These are phyloP conservation scores for Malbranchea zuffiana DNA, from an alignment of 2,329 filamentous ascomycete species.

Conservation along the genomic window DNA sequence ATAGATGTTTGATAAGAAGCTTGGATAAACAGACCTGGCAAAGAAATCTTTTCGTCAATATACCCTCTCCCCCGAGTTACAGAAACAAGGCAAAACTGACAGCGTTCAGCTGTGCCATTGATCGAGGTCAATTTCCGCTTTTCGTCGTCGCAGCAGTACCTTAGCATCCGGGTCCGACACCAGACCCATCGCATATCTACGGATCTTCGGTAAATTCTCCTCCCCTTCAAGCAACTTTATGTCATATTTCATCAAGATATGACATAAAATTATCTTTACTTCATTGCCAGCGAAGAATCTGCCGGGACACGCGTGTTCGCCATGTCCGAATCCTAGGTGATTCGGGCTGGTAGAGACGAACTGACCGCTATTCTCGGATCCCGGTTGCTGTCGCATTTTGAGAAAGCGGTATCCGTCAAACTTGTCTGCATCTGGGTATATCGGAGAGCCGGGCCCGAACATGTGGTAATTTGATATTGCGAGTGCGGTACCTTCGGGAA, in stretches of 20 bases:
- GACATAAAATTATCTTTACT: conserved; percentile 25
- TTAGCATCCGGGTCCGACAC: neutral
- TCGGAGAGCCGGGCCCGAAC: conserved; percentile 11
- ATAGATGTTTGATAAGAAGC: too few relatives aligned
- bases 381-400: conserved; percentile 9
- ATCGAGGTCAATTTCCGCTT: neutral
- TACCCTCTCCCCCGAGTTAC: too few relatives aligned
- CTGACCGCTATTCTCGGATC: conserved; percentile 10
- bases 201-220: conserved; percentile 8
- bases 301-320: conserved; percentile 26
- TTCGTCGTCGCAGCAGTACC: neutral
- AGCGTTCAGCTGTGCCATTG: neutral
- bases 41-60: too few relatives aligned
- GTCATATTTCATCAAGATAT: conserved; percentile 27
- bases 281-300: conserved; percentile 27
- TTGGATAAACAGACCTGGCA: too few relatives aligned
- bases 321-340: conserved; percentile 22
- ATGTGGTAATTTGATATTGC: conserved; percentile 12
- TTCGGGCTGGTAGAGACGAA: conserved; percentile 11
- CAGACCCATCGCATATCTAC: conserved; percentile 2
- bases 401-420: conserved; percentile 16
- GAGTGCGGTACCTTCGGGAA: conserved; percentile 14
- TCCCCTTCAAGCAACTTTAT: conserved; percentile 18
- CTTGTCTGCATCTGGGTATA: conserved; percentile 14
- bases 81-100: too few relatives aligned